These are phyloP conservation scores for Mycena alexandri DNA, from an alignment of 768 basidiomycete species.

Conservation along the genomic window DNA sequence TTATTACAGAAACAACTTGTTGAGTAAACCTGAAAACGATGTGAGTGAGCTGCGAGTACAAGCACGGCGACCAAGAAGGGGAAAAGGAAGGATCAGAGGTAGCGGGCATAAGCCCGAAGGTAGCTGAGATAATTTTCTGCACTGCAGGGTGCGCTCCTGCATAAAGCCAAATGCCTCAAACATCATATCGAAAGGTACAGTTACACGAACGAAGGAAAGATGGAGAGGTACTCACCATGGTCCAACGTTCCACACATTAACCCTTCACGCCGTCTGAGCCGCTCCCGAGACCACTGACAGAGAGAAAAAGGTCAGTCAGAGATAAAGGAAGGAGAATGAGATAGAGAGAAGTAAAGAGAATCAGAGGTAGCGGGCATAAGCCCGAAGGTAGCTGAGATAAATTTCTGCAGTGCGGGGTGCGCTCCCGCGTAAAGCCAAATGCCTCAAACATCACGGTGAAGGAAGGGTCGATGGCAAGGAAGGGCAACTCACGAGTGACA, in stretches of 20 bases:
- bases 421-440: conserved; percentile 55
- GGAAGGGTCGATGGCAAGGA: conserved; percentile 12
- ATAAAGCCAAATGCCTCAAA: conserved; percentile 36
- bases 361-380: conserved; percentile 51
- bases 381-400: conserved; percentile 94
- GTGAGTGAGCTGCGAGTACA: no score
- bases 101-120: no score
- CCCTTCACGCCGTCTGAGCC: no score
- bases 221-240: conserved; percentile 2
- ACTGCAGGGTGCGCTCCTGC: conserved; percentile 74
- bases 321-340: background rate
- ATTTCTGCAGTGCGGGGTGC: conserved; percentile 84
- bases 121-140: conserved; percentile 93
- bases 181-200: conserved; percentile 5
- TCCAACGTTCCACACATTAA: no score
- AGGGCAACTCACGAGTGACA: conserved; percentile 46
- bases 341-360: background rate
- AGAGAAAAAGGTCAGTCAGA: background rate
- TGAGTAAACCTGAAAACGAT: background rate
- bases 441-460: conserved; percentile 36
- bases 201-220: no score
- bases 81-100: no score
- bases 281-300: no score
- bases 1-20: conserved; percentile 42
- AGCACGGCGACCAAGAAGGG: no score